Percentiles rank a stretch among this genome's conserved stretches.
These are phyloP conservation scores for Solanum raphanifolium DNA, from an alignment of 257 asterid species.

Conservation along the genomic window DNA sequence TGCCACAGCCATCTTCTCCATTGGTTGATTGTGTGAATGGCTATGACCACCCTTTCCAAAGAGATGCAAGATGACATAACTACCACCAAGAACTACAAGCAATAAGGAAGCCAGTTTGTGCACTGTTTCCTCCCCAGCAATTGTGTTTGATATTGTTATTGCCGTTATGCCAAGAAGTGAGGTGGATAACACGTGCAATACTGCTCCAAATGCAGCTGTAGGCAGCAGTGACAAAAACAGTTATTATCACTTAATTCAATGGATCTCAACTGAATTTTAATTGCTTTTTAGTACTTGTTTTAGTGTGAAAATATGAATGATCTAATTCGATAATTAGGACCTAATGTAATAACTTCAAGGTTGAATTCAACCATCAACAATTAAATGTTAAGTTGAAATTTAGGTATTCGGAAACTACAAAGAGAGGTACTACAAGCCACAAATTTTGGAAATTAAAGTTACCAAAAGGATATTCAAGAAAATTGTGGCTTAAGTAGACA, in stretches of 20 bases:
- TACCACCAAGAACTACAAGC: conserved; percentile 79
- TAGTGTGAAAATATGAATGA: background rate
- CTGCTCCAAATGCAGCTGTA: conserved; percentile 95
- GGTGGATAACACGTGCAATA: conserved; percentile 84
- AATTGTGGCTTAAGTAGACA: background rate
- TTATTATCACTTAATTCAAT: background rate
- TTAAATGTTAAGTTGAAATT: background rate
- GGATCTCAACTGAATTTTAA: background rate
- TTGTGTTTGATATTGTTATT: conserved; percentile 80
- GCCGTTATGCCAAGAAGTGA: conserved; percentile 95
- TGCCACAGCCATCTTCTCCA: conserved; percentile 99
- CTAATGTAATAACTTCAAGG: background rate
- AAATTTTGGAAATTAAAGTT: background rate
- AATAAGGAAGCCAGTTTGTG: conserved; percentile 87
- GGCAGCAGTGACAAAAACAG: background rate
- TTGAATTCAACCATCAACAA: background rate
- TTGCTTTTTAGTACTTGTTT: background rate
- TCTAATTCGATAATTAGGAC: background rate
- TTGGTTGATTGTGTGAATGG: conserved; percentile 94
- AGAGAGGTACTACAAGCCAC: background rate
- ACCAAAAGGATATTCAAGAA: background rate
- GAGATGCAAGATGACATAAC: conserved; percentile 63
- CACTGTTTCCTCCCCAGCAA: conserved; percentile 99
- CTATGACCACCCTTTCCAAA: conserved; percentile 87
- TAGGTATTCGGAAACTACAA: background rate